Conservation (phyloP, 768 basidiomycete species). For the Kondoa malvinella region DNA sequence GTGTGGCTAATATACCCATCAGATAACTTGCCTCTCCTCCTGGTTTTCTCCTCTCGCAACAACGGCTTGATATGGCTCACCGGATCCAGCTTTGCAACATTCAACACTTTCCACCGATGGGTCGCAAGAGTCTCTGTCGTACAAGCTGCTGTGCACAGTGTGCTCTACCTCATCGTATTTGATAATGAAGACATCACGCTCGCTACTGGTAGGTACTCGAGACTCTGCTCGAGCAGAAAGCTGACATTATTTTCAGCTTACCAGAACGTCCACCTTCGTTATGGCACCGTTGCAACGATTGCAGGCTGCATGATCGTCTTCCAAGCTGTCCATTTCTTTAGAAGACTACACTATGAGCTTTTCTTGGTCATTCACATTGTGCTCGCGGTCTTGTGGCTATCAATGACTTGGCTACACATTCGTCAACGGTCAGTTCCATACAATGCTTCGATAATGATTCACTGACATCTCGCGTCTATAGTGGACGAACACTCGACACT, state of each 20-base stretch:
- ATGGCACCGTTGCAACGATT: not conserved
- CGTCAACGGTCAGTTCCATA: not conserved
- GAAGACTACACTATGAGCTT: not conserved
- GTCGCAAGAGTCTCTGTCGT: not conserved
- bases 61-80: constrained; percentile 6
- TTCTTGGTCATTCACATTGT: constrained; percentile 7
- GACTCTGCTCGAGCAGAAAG: not conserved
- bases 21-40: constrained; percentile 1
- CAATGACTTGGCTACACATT: constrained; percentile 1
- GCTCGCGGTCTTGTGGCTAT: not conserved
- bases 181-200: not conserved
- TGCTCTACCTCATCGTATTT: not conserved
- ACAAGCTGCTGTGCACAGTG: not conserved
- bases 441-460: no score
- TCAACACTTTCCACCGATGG: constrained; percentile 8
- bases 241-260: not conserved
- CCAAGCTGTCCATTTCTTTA: constrained; percentile 1
- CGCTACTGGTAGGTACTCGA: not conserved
- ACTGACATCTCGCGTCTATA: no score
- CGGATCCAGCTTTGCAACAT: constrained; percentile 2
- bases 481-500: not conserved
- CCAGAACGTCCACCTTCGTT: not conserved
- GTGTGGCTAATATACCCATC: not conserved
- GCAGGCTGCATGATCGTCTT: not conserved
- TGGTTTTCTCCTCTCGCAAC: constrained; percentile 1